Evolutionary conservation across 257 asterid genomes (phyloP).

Genomic region (Ocimum tenuiflorum): DNA sequence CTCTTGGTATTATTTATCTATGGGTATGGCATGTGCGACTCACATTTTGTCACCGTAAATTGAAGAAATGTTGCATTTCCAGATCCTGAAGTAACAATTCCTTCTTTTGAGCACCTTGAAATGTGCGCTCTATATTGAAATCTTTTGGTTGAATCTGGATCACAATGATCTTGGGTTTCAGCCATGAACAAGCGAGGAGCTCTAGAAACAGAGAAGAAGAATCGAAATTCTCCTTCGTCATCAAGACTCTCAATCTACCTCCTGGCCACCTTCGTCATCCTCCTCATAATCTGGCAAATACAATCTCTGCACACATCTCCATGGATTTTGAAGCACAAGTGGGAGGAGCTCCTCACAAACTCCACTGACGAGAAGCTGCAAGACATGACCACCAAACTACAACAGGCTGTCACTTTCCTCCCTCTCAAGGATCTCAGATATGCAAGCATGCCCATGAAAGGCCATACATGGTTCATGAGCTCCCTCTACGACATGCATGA

Average conservation of each 20-base stretch:
- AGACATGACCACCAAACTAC: slow-evolving; percentile 29
- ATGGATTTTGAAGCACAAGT: slow-evolving; percentile 31
- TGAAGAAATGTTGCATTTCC: slow-evolving; percentile 18
- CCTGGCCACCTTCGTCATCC: slow-evolving; percentile 26
- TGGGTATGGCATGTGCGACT: not conserved
- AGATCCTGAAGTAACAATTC: slow-evolving; percentile 22
- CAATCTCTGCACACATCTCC: slow-evolving; percentile 34
- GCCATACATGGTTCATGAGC: slow-evolving; percentile 93
- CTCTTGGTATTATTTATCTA: not conserved
- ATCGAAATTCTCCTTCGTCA: slow-evolving; percentile 9
- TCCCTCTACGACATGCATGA: slow-evolving; percentile 46
- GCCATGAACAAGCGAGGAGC: slow-evolving; percentile 24
- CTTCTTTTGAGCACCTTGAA: slow-evolving; percentile 9
- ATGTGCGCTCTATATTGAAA: slow-evolving; percentile 7
- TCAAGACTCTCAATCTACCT: slow-evolving; percentile 37
- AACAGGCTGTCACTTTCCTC: slow-evolving; percentile 49
- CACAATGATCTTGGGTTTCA: slow-evolving; percentile 13
- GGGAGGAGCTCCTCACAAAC: slow-evolving; percentile 30
- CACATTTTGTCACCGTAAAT: slow-evolving; percentile 8
- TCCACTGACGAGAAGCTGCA: slow-evolving; percentile 11
- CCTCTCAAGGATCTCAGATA: slow-evolving; percentile 62
- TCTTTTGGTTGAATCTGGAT: not conserved
- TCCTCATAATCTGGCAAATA: slow-evolving; percentile 45
- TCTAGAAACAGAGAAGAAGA: slow-evolving; percentile 24
- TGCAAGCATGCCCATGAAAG: slow-evolving; percentile 36